phyloP scores from a whole-genome alignment of 75 land plant species.

The Cupressus sempervirens region DNA sequence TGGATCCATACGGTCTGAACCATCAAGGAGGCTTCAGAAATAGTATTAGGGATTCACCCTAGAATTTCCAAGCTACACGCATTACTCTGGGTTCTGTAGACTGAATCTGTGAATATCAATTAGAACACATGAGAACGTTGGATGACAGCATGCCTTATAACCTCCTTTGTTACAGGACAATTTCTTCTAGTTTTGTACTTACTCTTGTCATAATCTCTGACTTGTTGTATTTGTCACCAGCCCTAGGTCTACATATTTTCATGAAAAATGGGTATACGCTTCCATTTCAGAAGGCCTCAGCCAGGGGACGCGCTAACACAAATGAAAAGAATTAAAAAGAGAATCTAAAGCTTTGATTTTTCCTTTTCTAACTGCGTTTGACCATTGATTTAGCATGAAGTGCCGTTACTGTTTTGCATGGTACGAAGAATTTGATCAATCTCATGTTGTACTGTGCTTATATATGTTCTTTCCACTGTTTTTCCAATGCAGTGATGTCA shows the following conservation, averaged over 20 bases:
- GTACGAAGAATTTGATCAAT: not conserved
- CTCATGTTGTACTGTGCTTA: not conserved
- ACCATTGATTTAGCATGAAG: not conserved
- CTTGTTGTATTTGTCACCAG: not conserved
- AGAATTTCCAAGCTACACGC: not conserved
- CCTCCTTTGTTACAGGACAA: not conserved
- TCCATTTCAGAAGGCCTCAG: not conserved
- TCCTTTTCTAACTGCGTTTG: not conserved
- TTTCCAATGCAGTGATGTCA: conserved; percentile 68
- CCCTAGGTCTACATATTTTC: not conserved
- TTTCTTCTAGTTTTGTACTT: not conserved
- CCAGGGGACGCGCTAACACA: not conserved
- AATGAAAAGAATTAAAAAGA: not conserved
- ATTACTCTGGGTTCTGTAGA: not conserved
- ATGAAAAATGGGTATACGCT: not conserved
- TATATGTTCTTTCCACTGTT: conserved; percentile 33
- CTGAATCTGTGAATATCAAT: not conserved
- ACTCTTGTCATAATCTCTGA: not conserved
- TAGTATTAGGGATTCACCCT: not conserved
- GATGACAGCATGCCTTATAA: not conserved
- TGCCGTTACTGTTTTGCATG: not conserved
- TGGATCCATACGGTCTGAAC: not conserved
- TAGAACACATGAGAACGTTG: too few relatives aligned
- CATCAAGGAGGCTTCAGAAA: not conserved
- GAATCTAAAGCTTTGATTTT: not conserved